Conservation (phyloP, 352 stramenopile species). For the Phytophthora melonis region DNA sequence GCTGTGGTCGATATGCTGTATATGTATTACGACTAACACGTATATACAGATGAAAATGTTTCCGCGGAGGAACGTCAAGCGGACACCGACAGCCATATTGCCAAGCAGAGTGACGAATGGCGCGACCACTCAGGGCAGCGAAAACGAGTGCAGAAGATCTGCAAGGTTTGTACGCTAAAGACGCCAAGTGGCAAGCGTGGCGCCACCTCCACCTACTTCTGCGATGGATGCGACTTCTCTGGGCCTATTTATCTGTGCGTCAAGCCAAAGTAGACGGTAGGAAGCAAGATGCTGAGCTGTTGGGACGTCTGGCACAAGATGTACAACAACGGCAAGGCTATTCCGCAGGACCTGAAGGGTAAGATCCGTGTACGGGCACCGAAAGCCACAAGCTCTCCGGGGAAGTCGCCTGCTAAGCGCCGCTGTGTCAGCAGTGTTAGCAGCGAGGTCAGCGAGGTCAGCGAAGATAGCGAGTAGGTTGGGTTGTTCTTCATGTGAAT, state of each 20-base stretch:
- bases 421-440: too few species aligned
- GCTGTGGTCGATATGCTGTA: neutral
- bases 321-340: slow-evolving; percentile 8
- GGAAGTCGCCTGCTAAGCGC: too few species aligned
- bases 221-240: neutral
- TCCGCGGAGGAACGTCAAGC: neutral
- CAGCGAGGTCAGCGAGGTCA: too few species aligned
- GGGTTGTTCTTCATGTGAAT: too few species aligned
- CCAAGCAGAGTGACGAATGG: slow-evolving; percentile 2
- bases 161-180: slow-evolving; percentile 9
- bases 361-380: too few species aligned
- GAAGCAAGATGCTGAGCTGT: neutral
- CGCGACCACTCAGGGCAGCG: slow-evolving; percentile 5
- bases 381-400: too few species aligned
- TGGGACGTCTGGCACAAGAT: slow-evolving; percentile 9
- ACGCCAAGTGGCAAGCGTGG: too few species aligned
- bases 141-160: slow-evolving; percentile 4
- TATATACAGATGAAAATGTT: too few species aligned
- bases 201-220: slow-evolving; percentile 16
- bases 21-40: neutral
- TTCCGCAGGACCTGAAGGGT: neutral
- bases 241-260: neutral
- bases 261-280: neutral
- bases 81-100: neutral
- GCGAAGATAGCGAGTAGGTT: too few species aligned